Evolutionary conservation across 1,139 yeast species (phyloP).

Genomic region (Spathaspora sp.): DNA sequence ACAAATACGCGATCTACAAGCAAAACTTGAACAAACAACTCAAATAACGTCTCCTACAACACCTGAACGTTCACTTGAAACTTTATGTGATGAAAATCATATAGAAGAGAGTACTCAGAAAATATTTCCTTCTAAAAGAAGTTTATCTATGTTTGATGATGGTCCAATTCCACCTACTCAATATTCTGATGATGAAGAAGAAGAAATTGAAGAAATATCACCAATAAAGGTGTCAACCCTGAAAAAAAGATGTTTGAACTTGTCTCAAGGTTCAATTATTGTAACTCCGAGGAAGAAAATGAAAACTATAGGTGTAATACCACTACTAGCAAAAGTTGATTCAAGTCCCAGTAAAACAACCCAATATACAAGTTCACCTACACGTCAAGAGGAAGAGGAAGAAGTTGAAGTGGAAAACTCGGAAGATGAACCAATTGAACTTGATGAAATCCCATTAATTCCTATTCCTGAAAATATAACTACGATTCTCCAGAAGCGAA

Average conservation of each 20-base stretch:
- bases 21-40: neutral
- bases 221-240: neutral
- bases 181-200: constrained; percentile 16
- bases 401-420: constrained; percentile 17
- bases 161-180: constrained; percentile 17
- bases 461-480: constrained; percentile 11
- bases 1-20: constrained; percentile 4
- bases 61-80: constrained; percentile 6
- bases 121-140: constrained; percentile 5
- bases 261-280: constrained; percentile 6
- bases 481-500: constrained; percentile 32
- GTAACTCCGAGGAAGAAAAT: constrained; percentile 9
- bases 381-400: constrained; percentile 5
- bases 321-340: neutral
- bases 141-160: constrained; percentile 10
- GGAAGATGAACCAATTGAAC: constrained; percentile 15
- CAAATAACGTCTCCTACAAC: constrained; percentile 8
- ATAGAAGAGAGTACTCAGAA: neutral
- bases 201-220: constrained; percentile 3
- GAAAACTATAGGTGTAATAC: neutral
- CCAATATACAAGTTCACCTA: constrained; percentile 12
- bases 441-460: constrained; percentile 2
- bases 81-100: neutral
- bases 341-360: constrained; percentile 11
- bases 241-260: neutral